Conservation (phyloP, 2,329 filamentous ascomycete genomes). For the Colletotrichum brevisporum region DNA sequence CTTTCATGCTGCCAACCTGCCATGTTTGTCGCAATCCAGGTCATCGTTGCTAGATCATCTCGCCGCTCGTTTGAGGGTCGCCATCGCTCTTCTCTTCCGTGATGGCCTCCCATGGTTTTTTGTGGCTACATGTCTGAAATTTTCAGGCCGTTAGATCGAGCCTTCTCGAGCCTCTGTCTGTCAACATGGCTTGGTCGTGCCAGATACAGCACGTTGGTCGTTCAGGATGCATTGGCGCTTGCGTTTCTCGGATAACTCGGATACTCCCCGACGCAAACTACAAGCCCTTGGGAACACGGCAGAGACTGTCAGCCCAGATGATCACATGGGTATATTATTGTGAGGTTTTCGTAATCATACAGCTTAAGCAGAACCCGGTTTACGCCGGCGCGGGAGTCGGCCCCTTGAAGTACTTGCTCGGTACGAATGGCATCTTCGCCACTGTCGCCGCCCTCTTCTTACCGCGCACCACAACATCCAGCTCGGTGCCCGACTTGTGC, state of each 20-base stretch:
- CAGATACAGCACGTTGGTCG: constrained; percentile 5
- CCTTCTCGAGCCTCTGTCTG: constrained; percentile 8
- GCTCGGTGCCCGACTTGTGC: constrained; percentile 87
- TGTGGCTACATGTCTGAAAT: constrained; percentile 54
- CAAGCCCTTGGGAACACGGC: background rate
- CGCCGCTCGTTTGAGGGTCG: constrained; percentile 54
- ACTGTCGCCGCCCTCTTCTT: constrained; percentile 82
- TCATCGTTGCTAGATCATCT: constrained; percentile 39
- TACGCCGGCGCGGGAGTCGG: constrained; percentile 38
- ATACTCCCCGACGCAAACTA: background rate
- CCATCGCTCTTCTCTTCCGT: constrained; percentile 52
- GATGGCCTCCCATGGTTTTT: constrained; percentile 61
- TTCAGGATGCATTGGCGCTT: background rate
- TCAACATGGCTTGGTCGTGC: constrained; percentile 3
- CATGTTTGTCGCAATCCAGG: constrained; percentile 37
- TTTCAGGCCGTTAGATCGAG: background rate
- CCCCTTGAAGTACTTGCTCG: constrained; percentile 80
- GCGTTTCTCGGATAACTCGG: background rate
- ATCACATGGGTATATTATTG: constrained; percentile 34
- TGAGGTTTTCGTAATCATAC: constrained; percentile 34
- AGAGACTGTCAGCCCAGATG: background rate
- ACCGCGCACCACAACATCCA: constrained; percentile 83
- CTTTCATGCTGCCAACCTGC: constrained; percentile 32
- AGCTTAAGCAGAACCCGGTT: background rate
- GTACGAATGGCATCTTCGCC: constrained; percentile 90